Evolutionary conservation across 148 eudicot species (phyloP), one percentile per base, ranked within the genome.

Genomic region (Silene conica): DNA sequence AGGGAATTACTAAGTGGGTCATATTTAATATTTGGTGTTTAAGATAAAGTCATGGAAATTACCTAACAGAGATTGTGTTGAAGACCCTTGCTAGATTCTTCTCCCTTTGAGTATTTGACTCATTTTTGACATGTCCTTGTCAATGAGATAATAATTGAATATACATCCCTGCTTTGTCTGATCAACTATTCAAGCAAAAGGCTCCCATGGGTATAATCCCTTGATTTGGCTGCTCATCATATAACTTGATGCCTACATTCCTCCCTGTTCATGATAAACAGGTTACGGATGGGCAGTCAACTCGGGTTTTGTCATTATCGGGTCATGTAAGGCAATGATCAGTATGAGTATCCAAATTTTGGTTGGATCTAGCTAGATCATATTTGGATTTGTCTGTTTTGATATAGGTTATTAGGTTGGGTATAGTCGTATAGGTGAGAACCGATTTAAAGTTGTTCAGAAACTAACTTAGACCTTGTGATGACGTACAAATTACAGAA

Each of bases 401-500:
- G 43, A 6, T 38, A 38, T 38, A 6, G 43, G 43, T 38, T 38
- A 38, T 38, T 38, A 38, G 43, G 43, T 38, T 38, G 9, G 43
- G 43, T 38, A 38, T 38, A 38, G 9, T 7, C 8, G 8, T 38
- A 38, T 38, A 38, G 43, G 43, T 38, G 43, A 6, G 43, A 38
- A 12, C 1, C 16, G 22, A 22, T 22, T 61, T 61, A 46, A 63
- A 63, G n/a, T 63, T 63, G 61, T 57, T 63, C 19, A 14, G 8
- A 15, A 63, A 4, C 45, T 31, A 15, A 63, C 10, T 13, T 63
- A 25, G 6, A 63, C 43, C 71, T 43, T 45, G 21, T 46, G 18
- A 46, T 63, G 58, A 16, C 52, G 70, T 52, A 45, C 10, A 23
- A 69, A 54, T 38, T 74, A 78, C 87, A 89, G 90, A 87, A 87